These are phyloP conservation scores for Aspergillus uvarum DNA, from an alignment of 2,329 filamentous ascomycete species.

Conservation along the genomic window DNA sequence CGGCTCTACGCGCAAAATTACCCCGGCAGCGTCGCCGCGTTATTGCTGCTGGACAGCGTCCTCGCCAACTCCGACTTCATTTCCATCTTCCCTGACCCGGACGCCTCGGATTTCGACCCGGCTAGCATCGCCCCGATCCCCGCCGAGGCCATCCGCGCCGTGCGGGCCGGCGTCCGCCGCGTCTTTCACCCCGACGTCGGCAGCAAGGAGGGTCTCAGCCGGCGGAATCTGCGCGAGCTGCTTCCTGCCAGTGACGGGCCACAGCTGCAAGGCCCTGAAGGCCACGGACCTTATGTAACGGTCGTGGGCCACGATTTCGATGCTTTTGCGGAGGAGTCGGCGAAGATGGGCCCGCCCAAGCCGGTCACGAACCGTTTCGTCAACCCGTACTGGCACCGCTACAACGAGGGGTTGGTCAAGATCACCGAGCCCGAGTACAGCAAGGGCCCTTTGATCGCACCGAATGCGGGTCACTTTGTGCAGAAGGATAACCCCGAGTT, in stretches of 20 bases:
- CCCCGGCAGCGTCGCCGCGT: constrained; percentile 46
- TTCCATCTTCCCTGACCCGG: constrained; percentile 57
- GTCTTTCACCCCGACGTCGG: constrained; percentile 53
- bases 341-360: constrained; percentile 34
- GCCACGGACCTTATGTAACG: constrained; percentile 43
- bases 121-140: constrained; percentile 44
- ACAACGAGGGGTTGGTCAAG: constrained; percentile 53
- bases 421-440: constrained; percentile 45
- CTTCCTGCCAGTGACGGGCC: constrained; percentile 49
- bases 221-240: constrained; percentile 46
- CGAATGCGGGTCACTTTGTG: constrained; percentile 56
- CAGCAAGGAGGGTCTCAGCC: constrained; percentile 52
- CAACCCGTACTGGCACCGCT: constrained; percentile 55
- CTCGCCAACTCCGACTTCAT: constrained; percentile 59
- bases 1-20: constrained; percentile 53
- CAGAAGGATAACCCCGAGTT: constrained; percentile 54
- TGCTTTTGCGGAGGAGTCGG: constrained; percentile 51
- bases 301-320: constrained; percentile 57
- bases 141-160: constrained; percentile 34
- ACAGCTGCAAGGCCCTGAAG: constrained; percentile 38
- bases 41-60: constrained; percentile 58
- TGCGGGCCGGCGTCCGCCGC: constrained; percentile 33
- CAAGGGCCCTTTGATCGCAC: constrained; percentile 49
- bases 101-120: constrained; percentile 47
- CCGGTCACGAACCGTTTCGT: constrained; percentile 51